Percentiles rank a stretch among this genome's conserved stretches.
Conservation (phyloP, 352 stramenopile species). For the Pythium rishiriense region DNA sequence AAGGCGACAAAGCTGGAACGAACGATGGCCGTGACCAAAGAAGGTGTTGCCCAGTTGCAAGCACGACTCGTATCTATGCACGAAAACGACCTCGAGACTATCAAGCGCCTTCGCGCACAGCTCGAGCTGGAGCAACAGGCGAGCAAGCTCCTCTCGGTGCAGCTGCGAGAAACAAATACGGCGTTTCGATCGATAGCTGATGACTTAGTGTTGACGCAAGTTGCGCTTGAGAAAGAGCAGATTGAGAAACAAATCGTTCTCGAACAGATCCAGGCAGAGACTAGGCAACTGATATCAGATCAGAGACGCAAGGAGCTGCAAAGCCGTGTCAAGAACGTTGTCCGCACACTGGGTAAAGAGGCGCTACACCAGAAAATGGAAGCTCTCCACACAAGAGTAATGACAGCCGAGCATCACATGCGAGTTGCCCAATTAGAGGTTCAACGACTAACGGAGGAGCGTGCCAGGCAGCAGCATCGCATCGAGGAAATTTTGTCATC, state of each 20-base stretch:
- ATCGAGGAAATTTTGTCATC: slow-evolving; percentile 56
- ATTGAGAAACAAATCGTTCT: slow-evolving; percentile 41
- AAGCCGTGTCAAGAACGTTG: slow-evolving; percentile 49
- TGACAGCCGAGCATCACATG: slow-evolving; percentile 59
- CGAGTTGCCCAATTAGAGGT: slow-evolving; percentile 49
- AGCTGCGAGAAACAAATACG: slow-evolving; percentile 48
- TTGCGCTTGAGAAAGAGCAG: slow-evolving; percentile 49
- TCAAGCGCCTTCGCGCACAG: slow-evolving; percentile 49
- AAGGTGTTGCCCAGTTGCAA: slow-evolving; percentile 36
- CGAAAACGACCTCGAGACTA: slow-evolving; percentile 30
- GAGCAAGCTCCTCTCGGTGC: slow-evolving; percentile 44
- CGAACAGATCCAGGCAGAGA: slow-evolving; percentile 49
- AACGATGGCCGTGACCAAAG: slow-evolving; percentile 44
- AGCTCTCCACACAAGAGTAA: slow-evolving; percentile 41
- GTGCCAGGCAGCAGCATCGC: slow-evolving; percentile 36
- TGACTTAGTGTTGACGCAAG: slow-evolving; percentile 52
- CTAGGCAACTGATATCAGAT: slow-evolving; percentile 48
- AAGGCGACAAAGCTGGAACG: slow-evolving; percentile 61
- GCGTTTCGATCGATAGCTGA: slow-evolving; percentile 44
- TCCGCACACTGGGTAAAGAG: slow-evolving; percentile 65
- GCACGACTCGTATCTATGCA: slow-evolving; percentile 33
- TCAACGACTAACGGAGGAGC: slow-evolving; percentile 34
- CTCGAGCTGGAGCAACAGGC: slow-evolving; percentile 52
- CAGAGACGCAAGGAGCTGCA: slow-evolving; percentile 54
- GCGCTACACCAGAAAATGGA: slow-evolving; percentile 68